Percentiles rank a stretch among this genome's conserved stretches.
These are phyloP conservation scores for Lycium ferocissimum DNA, from an alignment of 257 asterid genomes.

Conservation along the genomic window DNA sequence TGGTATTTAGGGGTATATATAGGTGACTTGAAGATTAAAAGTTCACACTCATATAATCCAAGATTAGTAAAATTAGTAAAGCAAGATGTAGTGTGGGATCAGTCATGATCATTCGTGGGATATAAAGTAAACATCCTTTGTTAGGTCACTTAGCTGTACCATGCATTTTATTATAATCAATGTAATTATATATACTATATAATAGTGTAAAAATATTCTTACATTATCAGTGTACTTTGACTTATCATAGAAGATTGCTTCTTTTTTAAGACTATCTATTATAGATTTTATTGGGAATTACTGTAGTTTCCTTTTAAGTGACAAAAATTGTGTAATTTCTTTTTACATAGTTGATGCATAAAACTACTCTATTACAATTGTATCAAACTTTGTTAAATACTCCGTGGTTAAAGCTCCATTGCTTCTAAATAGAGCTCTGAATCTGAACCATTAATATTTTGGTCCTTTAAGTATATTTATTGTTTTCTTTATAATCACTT, in stretches of 20 bases:
- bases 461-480: too few relatives aligned
- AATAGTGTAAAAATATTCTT: neutral
- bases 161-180: slow-evolving; percentile 7
- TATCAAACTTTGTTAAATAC: too few relatives aligned
- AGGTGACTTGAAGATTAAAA: neutral
- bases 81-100: neutral
- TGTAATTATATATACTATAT: neutral
- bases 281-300: neutral
- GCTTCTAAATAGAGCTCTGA: too few relatives aligned
- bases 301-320: neutral
- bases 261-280: neutral
- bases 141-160: slow-evolving; percentile 19
- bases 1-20: neutral
- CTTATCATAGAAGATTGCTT: neutral
- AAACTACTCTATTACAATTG: too few relatives aligned
- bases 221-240: neutral
- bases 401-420: too few relatives aligned
- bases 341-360: too few relatives aligned
- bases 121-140: slow-evolving; percentile 21
- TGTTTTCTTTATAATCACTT: too few relatives aligned
- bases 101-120: neutral
- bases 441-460: too few relatives aligned
- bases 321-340: too few relatives aligned
- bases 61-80: slow-evolving; percentile 7
- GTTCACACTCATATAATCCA: neutral